Percentiles rank a stretch among this genome's conserved stretches.
These are phyloP conservation scores for Ormosia emarginata DNA, from an alignment of 306 rosid genomes.

Conservation along the genomic window DNA sequence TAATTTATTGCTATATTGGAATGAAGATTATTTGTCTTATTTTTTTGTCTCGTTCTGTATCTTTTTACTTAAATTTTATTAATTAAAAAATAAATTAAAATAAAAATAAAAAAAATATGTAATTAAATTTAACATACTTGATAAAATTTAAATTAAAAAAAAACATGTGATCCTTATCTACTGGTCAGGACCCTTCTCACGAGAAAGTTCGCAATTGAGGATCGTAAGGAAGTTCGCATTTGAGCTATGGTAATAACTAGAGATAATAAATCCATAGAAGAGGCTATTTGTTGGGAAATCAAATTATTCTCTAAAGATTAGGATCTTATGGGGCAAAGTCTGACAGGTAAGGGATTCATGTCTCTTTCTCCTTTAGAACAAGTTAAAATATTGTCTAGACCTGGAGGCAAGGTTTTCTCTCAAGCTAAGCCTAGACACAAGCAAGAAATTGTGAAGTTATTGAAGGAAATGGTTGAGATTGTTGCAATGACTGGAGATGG, in stretches of 20 bases:
- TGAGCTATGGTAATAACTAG: slow-evolving; percentile 84
- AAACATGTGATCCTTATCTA: no score
- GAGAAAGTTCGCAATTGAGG: slow-evolving; percentile 79
- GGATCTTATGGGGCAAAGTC: slow-evolving; percentile 51
- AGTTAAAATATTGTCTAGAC: slow-evolving; percentile 43
- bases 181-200: slow-evolving; percentile 75
- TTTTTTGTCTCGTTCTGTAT: no score
- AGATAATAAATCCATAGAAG: slow-evolving; percentile 82
- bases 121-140: no score
- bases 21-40: no score
- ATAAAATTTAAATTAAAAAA: no score
- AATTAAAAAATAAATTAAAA: no score
- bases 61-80: no score
- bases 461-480: slow-evolving; percentile 79
- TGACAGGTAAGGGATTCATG: slow-evolving; percentile 66
- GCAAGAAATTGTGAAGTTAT: slow-evolving; percentile 74
- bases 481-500: slow-evolving; percentile 95
- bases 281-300: slow-evolving; percentile 80
- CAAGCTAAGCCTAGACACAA: slow-evolving; percentile 85
- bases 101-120: no score
- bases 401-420: slow-evolving; percentile 84
- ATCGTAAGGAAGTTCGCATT: slow-evolving; percentile 74
- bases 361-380: slow-evolving; percentile 53
- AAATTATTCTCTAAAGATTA: slow-evolving; percentile 50
- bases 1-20: slow-evolving; percentile 11